Conservation (phyloP, 768 basidiomycete species). For the Hygrocybe coccinea region DNA sequence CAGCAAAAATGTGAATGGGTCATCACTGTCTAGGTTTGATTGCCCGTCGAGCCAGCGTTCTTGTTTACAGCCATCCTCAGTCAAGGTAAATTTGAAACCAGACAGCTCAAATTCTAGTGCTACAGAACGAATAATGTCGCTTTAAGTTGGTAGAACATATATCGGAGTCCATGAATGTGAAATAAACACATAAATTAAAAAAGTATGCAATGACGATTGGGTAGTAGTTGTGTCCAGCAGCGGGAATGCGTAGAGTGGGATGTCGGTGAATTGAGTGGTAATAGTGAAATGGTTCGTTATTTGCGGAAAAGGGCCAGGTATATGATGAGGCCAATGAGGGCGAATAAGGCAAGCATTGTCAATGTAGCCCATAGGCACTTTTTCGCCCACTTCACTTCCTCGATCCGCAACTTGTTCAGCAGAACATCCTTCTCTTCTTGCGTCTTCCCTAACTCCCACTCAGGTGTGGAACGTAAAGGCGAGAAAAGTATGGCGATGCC, state of each 20-base stretch:
- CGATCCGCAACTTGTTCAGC: conserved; percentile 42
- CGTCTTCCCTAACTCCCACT: conserved; percentile 56
- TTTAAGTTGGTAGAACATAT: no score
- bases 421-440: conserved; percentile 45
- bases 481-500: conserved; percentile 52
- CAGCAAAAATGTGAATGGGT: background rate
- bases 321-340: conserved; percentile 27
- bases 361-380: conserved; percentile 52
- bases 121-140: no score
- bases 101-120: no score
- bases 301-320: conserved; percentile 18
- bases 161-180: no score
- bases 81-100: no score
- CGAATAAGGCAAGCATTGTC: conserved; percentile 37
- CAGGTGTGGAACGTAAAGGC: conserved; percentile 44
- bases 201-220: background rate
- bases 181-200: background rate
- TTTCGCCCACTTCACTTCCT: conserved; percentile 54
- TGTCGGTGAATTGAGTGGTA: background rate
- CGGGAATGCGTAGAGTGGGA: background rate
- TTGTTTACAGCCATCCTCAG: no score
- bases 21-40: background rate
- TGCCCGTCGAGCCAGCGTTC: no score
- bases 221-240: background rate
- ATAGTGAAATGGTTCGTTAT: background rate